These are phyloP conservation scores for Pseudodiploospora longispora DNA, from an alignment of 2,329 filamentous ascomycete species.

Conservation along the genomic window DNA sequence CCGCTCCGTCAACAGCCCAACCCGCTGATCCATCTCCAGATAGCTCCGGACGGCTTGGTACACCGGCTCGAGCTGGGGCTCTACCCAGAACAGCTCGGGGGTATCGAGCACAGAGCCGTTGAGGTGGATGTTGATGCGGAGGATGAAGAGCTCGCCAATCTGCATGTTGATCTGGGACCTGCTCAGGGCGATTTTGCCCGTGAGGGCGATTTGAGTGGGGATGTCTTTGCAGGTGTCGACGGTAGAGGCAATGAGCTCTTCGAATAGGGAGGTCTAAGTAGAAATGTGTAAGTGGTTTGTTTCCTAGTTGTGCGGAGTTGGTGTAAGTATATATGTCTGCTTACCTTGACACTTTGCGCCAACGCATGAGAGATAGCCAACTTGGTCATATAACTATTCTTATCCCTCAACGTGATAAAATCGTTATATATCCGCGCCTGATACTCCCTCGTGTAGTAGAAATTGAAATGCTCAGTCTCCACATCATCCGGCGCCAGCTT, in stretches of 20 bases:
- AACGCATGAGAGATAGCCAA: constrained; percentile 92
- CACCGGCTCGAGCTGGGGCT: constrained; percentile 91
- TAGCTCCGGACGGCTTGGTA: constrained; percentile 95
- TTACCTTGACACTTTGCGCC: constrained; percentile 86
- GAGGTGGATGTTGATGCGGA: constrained; percentile 95
- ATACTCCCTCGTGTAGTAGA: constrained; percentile 97
- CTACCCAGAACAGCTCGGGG: constrained; percentile 96
- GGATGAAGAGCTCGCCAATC: constrained; percentile 95
- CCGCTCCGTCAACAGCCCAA: constrained; percentile 79
- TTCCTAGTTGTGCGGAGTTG: not conserved
- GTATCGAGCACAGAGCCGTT: constrained; percentile 95
- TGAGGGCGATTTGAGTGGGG: constrained; percentile 83
- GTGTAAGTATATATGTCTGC: constrained; percentile 6
- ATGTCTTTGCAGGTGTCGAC: constrained; percentile 91
- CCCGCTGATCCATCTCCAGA: constrained; percentile 95
- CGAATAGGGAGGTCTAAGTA: constrained; percentile 77
- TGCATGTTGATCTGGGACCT: constrained; percentile 97
- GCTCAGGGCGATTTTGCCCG: constrained; percentile 83
- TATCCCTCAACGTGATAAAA: constrained; percentile 91
- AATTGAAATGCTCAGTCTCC: constrained; percentile 97
- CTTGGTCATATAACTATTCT: constrained; percentile 97
- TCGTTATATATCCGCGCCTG: constrained; percentile 99
- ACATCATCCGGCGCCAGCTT: constrained; percentile 83
- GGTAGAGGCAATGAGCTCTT: constrained; percentile 88
- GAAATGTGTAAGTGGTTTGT: not conserved